A percentile compares a stretch with the other conserved stretches of the same genome.
These are phyloP conservation scores for Camelina laxa DNA, from an alignment of 345 rosid species.

Conservation along the genomic window DNA sequence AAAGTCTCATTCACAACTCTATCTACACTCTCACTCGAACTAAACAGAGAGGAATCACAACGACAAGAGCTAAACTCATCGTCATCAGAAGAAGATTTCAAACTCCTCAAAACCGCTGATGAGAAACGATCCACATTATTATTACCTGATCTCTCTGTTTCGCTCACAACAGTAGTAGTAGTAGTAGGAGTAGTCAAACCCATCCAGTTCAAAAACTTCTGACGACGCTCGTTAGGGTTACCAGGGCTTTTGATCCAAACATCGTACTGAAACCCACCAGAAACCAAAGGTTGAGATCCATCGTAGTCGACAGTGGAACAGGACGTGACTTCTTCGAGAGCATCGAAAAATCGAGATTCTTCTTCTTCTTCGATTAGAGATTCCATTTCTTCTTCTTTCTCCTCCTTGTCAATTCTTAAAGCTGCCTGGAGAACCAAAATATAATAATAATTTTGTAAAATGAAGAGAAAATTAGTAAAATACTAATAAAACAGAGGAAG, in stretches of 20 bases:
- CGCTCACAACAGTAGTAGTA: not conserved
- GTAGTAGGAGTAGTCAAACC: slow-evolving; percentile 19
- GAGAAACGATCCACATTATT: slow-evolving; percentile 42
- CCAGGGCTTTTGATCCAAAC: slow-evolving; percentile 68
- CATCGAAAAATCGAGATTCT: slow-evolving; percentile 73
- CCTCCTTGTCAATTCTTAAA: slow-evolving; percentile 29
- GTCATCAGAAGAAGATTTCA: slow-evolving; percentile 43
- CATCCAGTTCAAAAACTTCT: slow-evolving; percentile 69
- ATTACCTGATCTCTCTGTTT: slow-evolving; percentile 3
- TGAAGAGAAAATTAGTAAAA: too few relatives aligned
- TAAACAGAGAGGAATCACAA: slow-evolving; percentile 42
- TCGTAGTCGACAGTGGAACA: slow-evolving; percentile 38
- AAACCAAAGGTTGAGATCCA: slow-evolving; percentile 21
- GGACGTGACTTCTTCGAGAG: slow-evolving; percentile 61
- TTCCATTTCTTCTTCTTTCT: slow-evolving; percentile 55
- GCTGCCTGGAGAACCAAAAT: slow-evolving; percentile 46
- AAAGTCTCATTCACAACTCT: slow-evolving; percentile 25
- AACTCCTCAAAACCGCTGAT: slow-evolving; percentile 57
- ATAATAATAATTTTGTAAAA: too few relatives aligned
- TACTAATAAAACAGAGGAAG: slow-evolving; percentile 54
- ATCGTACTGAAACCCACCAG: slow-evolving; percentile 51
- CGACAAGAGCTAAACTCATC: slow-evolving; percentile 65
- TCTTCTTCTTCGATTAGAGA: slow-evolving; percentile 67
- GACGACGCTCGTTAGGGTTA: slow-evolving; percentile 64
- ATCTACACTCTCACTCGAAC: slow-evolving; percentile 41